These are phyloP conservation scores for Carnegiea gigantea DNA, from an alignment of 179 eudicot species.

Conservation along the genomic window DNA sequence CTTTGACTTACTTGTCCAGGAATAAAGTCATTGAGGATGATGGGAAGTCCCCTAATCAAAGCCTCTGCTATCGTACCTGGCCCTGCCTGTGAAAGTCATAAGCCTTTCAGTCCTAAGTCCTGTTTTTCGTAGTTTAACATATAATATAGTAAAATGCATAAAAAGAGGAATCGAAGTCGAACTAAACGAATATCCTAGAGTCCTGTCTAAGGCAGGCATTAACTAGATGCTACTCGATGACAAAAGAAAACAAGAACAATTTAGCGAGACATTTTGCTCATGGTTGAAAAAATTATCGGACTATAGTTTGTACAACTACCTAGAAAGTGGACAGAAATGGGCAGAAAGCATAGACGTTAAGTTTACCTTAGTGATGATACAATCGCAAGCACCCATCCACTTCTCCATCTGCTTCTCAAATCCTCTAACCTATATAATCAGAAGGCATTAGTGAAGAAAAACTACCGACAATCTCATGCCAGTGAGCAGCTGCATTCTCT, in stretches of 20 bases:
- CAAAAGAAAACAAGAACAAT: no score
- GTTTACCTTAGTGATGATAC: conserved; percentile 81
- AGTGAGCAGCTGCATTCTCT: not conserved
- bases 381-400: conserved; percentile 97
- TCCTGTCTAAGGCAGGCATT: not conserved
- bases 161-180: not conserved
- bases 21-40: conserved; percentile 85
- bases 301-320: no score
- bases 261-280: no score
- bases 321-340: not conserved
- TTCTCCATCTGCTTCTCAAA: conserved; percentile 86
- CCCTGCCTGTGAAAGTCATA: conserved; percentile 59
- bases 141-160: not conserved
- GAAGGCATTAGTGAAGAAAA: not conserved
- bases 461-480: not conserved
- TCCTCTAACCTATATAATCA: conserved; percentile 57
- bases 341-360: not conserved
- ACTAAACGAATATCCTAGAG: not conserved
- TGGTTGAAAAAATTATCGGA: no score
- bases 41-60: conserved; percentile 86
- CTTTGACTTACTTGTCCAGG: conserved; percentile 77
- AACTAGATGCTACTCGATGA: no score
- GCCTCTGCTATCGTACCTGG: conserved; percentile 99
- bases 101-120: conserved; percentile 3
- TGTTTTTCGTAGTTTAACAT: not conserved